Base-by-base conservation (phyloP, 495 filamentous ascomycete genomes). In the Penicillium robsamsonii region DNA sequence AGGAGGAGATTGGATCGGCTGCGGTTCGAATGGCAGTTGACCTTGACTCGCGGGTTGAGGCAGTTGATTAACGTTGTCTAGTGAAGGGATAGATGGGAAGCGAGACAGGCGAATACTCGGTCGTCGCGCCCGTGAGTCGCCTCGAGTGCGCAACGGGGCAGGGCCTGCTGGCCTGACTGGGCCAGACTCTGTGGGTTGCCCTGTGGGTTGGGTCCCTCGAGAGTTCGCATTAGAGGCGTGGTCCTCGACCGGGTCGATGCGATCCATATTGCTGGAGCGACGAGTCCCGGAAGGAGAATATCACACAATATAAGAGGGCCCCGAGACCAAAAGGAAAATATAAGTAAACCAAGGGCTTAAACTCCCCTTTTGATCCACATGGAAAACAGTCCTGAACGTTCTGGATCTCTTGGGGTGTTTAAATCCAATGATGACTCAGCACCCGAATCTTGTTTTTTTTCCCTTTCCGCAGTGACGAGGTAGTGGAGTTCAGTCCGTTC, bases 61-160 rank as follows among this genome's bases (percentile, higher is more conserved):
- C 22, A 20, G 55, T 18, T 43, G 44, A 29, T 63, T 53, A 53
- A 43, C 45, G 44, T 27, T 59, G 5, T 63, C 53, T 30, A 68
- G 49, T 4, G 66, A 65, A 33, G 62, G 55, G 10, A 56, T 6
- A 10, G 73, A 76, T 5, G 71, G 63, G 6, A 74, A 58, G 33
- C 75, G 75, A 25, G 66, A 63, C 12, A 78, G 55, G 18, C 73
- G 68, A 45, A 78, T 76, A 55, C 73, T 75, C 15, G 75, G 73
- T 22, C 73, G 69, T 29, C 72, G 73, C 4, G 69, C 48, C 7
- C 68, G 68, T 12, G 65, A 62, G 25, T 57, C 65, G 6, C 48
- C 48, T 24, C 57, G 57, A 33, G 53, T 57, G 22, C 61, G 64
- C 17, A 56, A 33, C 1, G 56, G 52, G 9, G 27, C 24, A 12